phyloP scores from a whole-genome alignment of 2,329 filamentous ascomycete genomes.

The Hymenoscyphus occultus region DNA sequence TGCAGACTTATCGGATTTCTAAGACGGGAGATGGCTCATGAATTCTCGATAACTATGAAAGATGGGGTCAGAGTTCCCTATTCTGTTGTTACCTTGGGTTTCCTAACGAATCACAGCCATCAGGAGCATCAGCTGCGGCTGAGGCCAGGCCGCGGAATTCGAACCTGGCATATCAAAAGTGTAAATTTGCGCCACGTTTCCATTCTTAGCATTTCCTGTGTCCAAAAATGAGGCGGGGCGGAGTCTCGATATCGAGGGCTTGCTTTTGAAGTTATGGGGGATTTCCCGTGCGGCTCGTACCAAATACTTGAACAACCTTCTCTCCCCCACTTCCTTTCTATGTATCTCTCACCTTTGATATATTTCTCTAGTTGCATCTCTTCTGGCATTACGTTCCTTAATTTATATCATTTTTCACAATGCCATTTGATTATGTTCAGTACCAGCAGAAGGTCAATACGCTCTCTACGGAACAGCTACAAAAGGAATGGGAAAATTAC shows the following conservation, averaged over 20 bases:
- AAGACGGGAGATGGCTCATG: neutral
- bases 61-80: neutral
- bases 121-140: conserved; percentile 12
- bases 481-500: conserved; percentile 44
- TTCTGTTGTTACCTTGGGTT: neutral
- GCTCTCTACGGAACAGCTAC: conserved; percentile 40
- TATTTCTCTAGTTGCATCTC: neutral
- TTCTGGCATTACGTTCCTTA: neutral
- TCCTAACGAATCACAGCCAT: neutral
- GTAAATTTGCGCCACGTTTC: conserved; percentile 6
- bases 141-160: neutral
- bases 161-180: conserved; percentile 5
- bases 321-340: neutral
- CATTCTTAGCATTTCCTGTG: conserved; percentile 1
- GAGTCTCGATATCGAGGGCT: neutral
- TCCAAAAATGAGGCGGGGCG: neutral
- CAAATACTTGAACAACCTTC: conserved; percentile 1
- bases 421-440: conserved; percentile 43
- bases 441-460: conserved; percentile 41
- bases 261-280: conserved; percentile 4
- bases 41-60: neutral
- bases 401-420: conserved; percentile 20
- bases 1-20: conserved; percentile 3
- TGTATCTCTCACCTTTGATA: neutral
- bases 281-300: neutral